Evolutionary conservation across 2,329 filamentous ascomycete species (phyloP).

Genomic region (Cercospora brassicicola): DNA sequence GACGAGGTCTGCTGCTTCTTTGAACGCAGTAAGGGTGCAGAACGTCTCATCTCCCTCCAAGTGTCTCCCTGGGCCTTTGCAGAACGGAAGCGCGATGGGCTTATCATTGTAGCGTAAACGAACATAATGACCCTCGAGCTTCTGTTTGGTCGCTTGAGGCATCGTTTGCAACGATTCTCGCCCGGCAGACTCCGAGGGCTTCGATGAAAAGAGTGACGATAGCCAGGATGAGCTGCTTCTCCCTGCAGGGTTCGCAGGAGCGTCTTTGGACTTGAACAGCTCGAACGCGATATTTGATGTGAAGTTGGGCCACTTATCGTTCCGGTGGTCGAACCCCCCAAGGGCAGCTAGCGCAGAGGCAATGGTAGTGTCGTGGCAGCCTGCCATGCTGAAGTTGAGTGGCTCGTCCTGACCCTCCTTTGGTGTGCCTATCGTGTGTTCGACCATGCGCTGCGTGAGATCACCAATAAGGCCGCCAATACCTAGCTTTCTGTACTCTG

Average conservation of each 20-base stretch:
- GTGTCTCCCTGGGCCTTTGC: slow-evolving; percentile 73
- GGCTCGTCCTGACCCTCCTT: slow-evolving; percentile 46
- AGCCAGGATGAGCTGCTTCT: slow-evolving; percentile 32
- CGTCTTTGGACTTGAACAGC: slow-evolving; percentile 65
- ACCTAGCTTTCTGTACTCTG: slow-evolving; percentile 84
- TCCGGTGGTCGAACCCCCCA: slow-evolving; percentile 69
- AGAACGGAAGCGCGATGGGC: slow-evolving; percentile 79
- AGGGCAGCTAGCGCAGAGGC: slow-evolving; percentile 75
- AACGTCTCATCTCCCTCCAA: slow-evolving; percentile 82
- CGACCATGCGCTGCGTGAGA: slow-evolving; percentile 59
- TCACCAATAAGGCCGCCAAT: slow-evolving; percentile 85
- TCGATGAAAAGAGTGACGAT: slow-evolving; percentile 31
- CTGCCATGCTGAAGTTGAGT: slow-evolving; percentile 75
- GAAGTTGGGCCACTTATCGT: slow-evolving; percentile 81
- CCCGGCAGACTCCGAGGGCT: slow-evolving; percentile 19
- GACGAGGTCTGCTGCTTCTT: slow-evolving; percentile 85
- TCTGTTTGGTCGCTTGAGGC: slow-evolving; percentile 57
- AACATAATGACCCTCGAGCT: slow-evolving; percentile 77
- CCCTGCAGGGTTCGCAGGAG: slow-evolving; percentile 26
- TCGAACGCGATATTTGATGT: slow-evolving; percentile 91
- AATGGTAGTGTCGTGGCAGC: slow-evolving; percentile 92
- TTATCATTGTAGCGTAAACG: slow-evolving; percentile 88
- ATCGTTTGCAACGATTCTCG: slow-evolving; percentile 61
- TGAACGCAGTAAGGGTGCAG: slow-evolving; percentile 91
- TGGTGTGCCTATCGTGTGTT: slow-evolving; percentile 41